Evolutionary conservation across 1,139 yeast species (phyloP).

Genomic region (Yamadazyma blattariae): DNA sequence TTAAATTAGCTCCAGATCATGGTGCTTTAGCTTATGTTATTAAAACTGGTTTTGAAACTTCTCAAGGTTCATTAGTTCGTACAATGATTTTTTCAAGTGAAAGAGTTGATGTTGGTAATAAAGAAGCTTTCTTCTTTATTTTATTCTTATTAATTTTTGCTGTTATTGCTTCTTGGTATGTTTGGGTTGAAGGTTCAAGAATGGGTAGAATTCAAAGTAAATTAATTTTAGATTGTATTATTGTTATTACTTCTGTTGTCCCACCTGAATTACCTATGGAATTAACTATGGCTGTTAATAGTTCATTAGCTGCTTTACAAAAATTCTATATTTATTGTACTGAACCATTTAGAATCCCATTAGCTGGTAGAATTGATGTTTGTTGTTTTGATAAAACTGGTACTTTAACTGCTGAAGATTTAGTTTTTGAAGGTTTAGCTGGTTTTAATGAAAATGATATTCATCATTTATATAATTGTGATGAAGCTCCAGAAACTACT

Average conservation of each 20-base stretch:
- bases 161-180: conserved; percentile 95
- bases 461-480: conserved; percentile 56
- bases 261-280: conserved; percentile 99
- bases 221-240: conserved; percentile 89
- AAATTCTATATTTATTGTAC: conserved; percentile 93
- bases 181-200: conserved; percentile 95
- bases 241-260: conserved; percentile 94
- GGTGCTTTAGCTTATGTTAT: conserved; percentile 92
- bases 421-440: conserved; percentile 94
- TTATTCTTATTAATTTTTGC: conserved; percentile 88
- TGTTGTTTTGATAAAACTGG: conserved; percentile 99
- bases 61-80: conserved; percentile 96
- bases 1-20: conserved; percentile 73
- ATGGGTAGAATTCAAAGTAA: conserved; percentile 96
- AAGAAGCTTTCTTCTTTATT: conserved; percentile 90
- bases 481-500: conserved; percentile 62
- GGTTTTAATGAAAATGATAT: conserved; percentile 62
- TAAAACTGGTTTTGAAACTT: conserved; percentile 95
- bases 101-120: conserved; percentile 93
- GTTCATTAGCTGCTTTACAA: conserved; percentile 81
- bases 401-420: conserved; percentile 94
- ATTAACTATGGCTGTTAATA: conserved; percentile 95
- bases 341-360: conserved; percentile 96
- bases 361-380: conserved; percentile 96
- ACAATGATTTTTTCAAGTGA: conserved; percentile 97